Evolutionary conservation across 2,329 filamentous ascomycete genomes (phyloP).

Genomic region (Fusarium paranaense): DNA sequence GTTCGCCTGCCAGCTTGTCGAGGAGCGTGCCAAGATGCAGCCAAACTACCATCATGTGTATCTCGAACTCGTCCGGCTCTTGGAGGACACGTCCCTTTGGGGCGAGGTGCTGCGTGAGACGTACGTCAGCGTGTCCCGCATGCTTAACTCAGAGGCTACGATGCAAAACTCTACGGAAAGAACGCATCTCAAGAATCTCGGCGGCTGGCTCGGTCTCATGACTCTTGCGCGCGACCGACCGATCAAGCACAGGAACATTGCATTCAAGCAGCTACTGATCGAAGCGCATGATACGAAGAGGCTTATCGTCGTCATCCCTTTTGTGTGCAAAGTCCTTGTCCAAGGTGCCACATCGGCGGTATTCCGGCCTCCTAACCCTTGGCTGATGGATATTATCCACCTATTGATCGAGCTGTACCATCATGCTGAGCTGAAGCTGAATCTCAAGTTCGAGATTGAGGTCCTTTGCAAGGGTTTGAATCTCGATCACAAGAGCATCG

Average conservation of each 20-base stretch:
- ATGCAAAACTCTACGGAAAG: slow-evolving; percentile 87
- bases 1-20: slow-evolving; percentile 96
- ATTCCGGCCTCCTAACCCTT: slow-evolving; percentile 95
- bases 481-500: slow-evolving; percentile 91
- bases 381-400: slow-evolving; percentile 95
- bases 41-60: slow-evolving; percentile 97
- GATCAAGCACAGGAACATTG: slow-evolving; percentile 95
- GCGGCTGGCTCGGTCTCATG: slow-evolving; percentile 90
- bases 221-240: slow-evolving; percentile 95
- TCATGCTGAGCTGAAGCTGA: slow-evolving; percentile 91
- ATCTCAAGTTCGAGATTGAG: slow-evolving; percentile 98
- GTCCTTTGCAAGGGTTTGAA: slow-evolving; percentile 93
- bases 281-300: slow-evolving; percentile 95
- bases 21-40: slow-evolving; percentile 96
- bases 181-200: slow-evolving; percentile 91
- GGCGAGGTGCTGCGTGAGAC: slow-evolving; percentile 93
- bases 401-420: slow-evolving; percentile 94
- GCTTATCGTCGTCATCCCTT: slow-evolving; percentile 91
- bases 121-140: slow-evolving; percentile 84
- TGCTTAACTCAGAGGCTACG: slow-evolving; percentile 91
- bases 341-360: slow-evolving; percentile 88
- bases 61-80: slow-evolving; percentile 85
- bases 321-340: slow-evolving; percentile 94
- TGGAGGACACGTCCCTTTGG: slow-evolving; percentile 84
- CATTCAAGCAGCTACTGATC: slow-evolving; percentile 94